phyloP scores from a whole-genome alignment of 2,329 filamentous ascomycete species.

The Ramularia endophylla region DNA sequence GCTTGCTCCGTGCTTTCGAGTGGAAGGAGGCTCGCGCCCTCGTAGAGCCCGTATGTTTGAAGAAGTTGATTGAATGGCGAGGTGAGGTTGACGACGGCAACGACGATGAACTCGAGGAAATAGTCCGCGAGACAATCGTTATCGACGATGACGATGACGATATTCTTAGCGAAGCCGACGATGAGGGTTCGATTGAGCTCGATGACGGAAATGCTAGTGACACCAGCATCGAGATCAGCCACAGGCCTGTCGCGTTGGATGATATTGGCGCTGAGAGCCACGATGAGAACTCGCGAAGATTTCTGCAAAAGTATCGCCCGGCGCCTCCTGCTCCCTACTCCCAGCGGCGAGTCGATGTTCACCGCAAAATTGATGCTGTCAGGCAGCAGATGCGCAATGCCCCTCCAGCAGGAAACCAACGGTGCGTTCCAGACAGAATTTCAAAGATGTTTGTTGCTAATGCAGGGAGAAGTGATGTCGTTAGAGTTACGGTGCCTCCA shows the following conservation, averaged over 20 bases:
- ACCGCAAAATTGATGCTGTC: slow-evolving; percentile 17
- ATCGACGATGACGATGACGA: slow-evolving; percentile 56
- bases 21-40: slow-evolving; percentile 50
- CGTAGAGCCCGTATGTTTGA: slow-evolving; percentile 51
- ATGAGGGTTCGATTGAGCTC: slow-evolving; percentile 16
- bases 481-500: slow-evolving; percentile 12
- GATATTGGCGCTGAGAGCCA: slow-evolving; percentile 27
- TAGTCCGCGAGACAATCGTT: slow-evolving; percentile 59
- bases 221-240: slow-evolving; percentile 25
- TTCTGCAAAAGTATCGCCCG: slow-evolving; percentile 15
- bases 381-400: slow-evolving; percentile 17
- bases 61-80: slow-evolving; percentile 56
- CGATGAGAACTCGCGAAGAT: slow-evolving; percentile 19
- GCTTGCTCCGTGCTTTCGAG: slow-evolving; percentile 45
- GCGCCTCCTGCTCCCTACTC: not conserved
- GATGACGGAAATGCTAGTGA: slow-evolving; percentile 23
- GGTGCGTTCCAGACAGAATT: not conserved
- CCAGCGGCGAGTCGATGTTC: slow-evolving; percentile 13
- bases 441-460: not conserved
- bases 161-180: slow-evolving; percentile 24
- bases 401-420: not conserved
- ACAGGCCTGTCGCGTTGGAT: slow-evolving; percentile 20
- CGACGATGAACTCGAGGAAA: slow-evolving; percentile 50
- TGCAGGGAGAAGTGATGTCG: slow-evolving; percentile 10
- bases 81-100: slow-evolving; percentile 50